Conservation (phyloP, 2,329 filamentous ascomycete genomes). For the Cordyceps javanica region DNA sequence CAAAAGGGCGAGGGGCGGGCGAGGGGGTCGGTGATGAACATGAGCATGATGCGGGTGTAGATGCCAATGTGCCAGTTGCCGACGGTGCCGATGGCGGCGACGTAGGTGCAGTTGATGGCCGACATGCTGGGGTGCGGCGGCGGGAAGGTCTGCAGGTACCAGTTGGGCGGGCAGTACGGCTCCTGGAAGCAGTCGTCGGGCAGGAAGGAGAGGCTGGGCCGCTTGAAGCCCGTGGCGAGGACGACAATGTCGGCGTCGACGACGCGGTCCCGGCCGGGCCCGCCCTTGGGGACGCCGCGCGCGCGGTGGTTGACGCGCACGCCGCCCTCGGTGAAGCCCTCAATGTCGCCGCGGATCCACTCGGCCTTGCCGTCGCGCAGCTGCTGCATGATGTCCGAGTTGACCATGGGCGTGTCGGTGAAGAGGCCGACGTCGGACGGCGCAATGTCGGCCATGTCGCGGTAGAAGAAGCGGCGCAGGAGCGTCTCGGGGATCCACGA, state of each 20-base stretch:
- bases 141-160: slow-evolving; percentile 85
- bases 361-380: slow-evolving; percentile 65
- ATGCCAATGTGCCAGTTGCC: slow-evolving; percentile 89
- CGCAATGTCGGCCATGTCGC: slow-evolving; percentile 68
- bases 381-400: slow-evolving; percentile 71
- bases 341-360: slow-evolving; percentile 78
- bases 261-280: slow-evolving; percentile 59
- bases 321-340: slow-evolving; percentile 56
- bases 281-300: slow-evolving; percentile 68
- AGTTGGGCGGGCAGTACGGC: slow-evolving; percentile 73
- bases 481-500: slow-evolving; percentile 74
- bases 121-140: slow-evolving; percentile 66
- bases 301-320: slow-evolving; percentile 66
- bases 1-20: slow-evolving; percentile 63
- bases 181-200: slow-evolving; percentile 66
- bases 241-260: slow-evolving; percentile 72
- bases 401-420: slow-evolving; percentile 81
- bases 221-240: slow-evolving; percentile 76
- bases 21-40: slow-evolving; percentile 77
- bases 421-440: slow-evolving; percentile 68
- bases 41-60: slow-evolving; percentile 77
- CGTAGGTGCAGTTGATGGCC: slow-evolving; percentile 77
- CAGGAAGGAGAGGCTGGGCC: slow-evolving; percentile 67
- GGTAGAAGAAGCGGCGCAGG: slow-evolving; percentile 74
- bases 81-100: slow-evolving; percentile 73